Base-by-base conservation (phyloP, 805 yeast genomes). In the Lachancea sp. region DNA sequence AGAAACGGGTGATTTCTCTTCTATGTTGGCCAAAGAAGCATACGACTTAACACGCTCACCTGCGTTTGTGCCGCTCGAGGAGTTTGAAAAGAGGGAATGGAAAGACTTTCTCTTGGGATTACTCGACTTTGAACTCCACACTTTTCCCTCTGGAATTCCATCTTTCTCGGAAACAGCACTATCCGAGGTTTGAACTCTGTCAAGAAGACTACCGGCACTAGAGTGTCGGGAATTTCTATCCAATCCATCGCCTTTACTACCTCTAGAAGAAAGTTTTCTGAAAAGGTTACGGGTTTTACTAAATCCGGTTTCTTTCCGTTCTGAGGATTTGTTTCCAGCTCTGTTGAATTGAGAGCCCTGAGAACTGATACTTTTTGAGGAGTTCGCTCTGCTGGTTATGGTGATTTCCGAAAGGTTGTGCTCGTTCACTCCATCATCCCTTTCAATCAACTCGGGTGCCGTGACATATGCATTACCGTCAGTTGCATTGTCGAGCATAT, bases 381-480 rank as follows among this genome's bases (percentile, higher is more conserved):
- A 22, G 5, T 12, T 22, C 38, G 26, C 38, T 22, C 18, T 35
- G 4, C 18, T 17, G 2, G 37, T 41, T 15, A 41, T 41, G 3
- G 45, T 31, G 10, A 19, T 34, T n/a, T 36, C 30, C 10, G 45
- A 36, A 29, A 20, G 11, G 20, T 36, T 42, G 7, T 16, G 40
- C 4, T 27, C 17, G 25, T n/a, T 29, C 9, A 11, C 26, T 15
- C 3, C 31, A 20, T n/a, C 38, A n/a, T 32, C 38, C 10, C 22
- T 31, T n/a, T 32, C 35, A 15, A 26, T 15, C 27, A 33, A n/a
- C 33, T 61, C 65, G 31, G 56, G 54, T 2, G 66, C 66, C 3
- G 66, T 62, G 3, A 58, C 56, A 38, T 52, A 62, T 7, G 45
- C 57, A 33, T 50, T 52, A 7, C 52, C 55, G 36, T 57, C 57